These are phyloP conservation scores for Chlamydomonas asymmetrica DNA, from an alignment of 139 green algal species.

Conservation along the genomic window DNA sequence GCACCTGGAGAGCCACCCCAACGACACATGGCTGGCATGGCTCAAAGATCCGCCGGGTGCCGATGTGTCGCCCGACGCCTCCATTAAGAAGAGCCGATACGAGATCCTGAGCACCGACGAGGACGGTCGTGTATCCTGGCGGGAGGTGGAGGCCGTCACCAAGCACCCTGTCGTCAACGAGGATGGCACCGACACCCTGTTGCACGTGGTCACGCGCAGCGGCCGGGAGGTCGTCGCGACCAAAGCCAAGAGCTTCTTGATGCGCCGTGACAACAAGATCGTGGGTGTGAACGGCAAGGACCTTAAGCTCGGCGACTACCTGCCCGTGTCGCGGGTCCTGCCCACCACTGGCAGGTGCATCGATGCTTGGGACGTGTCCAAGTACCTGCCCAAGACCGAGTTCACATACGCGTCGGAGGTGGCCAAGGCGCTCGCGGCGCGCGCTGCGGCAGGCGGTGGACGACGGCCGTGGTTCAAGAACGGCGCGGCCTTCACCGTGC, in stretches of 20 bases:
- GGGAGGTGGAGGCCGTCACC: slow-evolving; percentile 4
- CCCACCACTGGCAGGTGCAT: not conserved
- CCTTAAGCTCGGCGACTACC: not conserved
- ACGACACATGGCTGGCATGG: slow-evolving; percentile 6
- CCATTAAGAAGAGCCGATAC: too few relatives aligned
- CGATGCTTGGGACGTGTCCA: not conserved
- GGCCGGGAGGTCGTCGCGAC: slow-evolving; percentile 18
- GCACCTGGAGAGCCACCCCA: slow-evolving; percentile 5
- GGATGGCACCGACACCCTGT: slow-evolving; percentile 2
- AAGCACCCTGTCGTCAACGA: slow-evolving; percentile 12
- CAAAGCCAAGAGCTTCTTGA: slow-evolving; percentile 16
- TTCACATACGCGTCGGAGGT: too few relatives aligned
- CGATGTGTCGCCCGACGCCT: not conserved
- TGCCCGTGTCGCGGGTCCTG: slow-evolving; percentile 5
- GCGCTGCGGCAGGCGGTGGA: too few relatives aligned
- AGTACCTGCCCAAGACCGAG: slow-evolving; percentile 2
- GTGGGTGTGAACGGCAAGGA: not conserved
- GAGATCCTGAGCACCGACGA: not conserved
- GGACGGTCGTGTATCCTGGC: not conserved
- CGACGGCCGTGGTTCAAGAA: too few relatives aligned
- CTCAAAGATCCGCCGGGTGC: not conserved
- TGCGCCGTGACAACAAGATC: slow-evolving; percentile 5
- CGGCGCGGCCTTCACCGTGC: too few relatives aligned
- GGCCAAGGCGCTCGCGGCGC: too few relatives aligned
- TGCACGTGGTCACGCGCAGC: not conserved